Conservation (phyloP, 345 rosid genomes). For the Euphorbia lathyris region DNA sequence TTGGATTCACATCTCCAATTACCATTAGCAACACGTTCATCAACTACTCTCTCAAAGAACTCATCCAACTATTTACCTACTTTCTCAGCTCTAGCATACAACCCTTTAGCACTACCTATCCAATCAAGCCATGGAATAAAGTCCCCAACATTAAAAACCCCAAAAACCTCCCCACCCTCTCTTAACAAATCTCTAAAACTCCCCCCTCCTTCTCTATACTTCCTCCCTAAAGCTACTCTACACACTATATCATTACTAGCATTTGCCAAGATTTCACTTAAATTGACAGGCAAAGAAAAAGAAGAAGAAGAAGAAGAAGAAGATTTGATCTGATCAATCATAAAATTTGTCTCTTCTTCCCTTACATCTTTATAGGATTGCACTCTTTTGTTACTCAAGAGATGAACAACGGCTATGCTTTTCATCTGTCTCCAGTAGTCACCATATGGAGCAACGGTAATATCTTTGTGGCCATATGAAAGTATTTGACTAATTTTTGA, state of each 20-base stretch:
- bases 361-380: too few relatives aligned
- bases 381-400: too few relatives aligned
- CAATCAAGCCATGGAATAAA: conserved; percentile 55
- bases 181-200: conserved; percentile 29
- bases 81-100: conserved; percentile 22
- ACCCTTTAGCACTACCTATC: conserved; percentile 31
- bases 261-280: conserved; percentile 28
- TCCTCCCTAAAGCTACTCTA: too few relatives aligned
- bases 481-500: conserved; percentile 21
- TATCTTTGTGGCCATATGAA: conserved; percentile 34
- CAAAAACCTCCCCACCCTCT: conserved; percentile 31
- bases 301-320: conserved; percentile 33
- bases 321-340: too few relatives aligned
- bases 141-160: conserved; percentile 37
- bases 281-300: conserved; percentile 33
- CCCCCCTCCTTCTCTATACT: conserved; percentile 32
- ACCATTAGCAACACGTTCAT: background rate
- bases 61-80: conserved; percentile 25
- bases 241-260: conserved; percentile 36
- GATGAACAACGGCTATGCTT: conserved; percentile 41
- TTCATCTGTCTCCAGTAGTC: conserved; percentile 71
- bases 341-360: too few relatives aligned
- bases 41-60: conserved; percentile 24
- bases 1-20: background rate
- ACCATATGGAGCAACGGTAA: conserved; percentile 47